Conservation (phyloP, 306 rosid genomes). For the Notholithocarpus densiflorus region DNA sequence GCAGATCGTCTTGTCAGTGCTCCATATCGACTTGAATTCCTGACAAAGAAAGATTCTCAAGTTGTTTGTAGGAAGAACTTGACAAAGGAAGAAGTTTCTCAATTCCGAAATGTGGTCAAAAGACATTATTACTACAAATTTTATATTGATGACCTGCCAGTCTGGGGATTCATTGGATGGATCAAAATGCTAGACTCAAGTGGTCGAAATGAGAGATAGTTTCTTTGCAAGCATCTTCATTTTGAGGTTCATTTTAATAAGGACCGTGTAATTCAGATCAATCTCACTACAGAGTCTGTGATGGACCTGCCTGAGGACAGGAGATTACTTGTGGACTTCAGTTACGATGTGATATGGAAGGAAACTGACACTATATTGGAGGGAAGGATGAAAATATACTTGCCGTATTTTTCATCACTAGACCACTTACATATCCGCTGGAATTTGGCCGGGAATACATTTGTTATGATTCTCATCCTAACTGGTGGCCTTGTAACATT, state of each 20-base stretch:
- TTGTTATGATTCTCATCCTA: conserved; percentile 92
- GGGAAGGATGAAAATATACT: conserved; percentile 88
- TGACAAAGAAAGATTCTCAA: conserved; percentile 52
- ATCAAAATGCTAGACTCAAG: conserved; percentile 73
- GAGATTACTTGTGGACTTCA: conserved; percentile 67
- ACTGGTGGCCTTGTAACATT: conserved; percentile 95
- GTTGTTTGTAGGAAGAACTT: conserved; percentile 62
- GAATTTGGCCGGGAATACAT: conserved; percentile 88
- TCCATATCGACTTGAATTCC: conserved; percentile 69
- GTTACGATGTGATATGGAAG: conserved; percentile 82
- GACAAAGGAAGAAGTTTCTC: conserved; percentile 52
- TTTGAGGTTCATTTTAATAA: conserved; percentile 71
- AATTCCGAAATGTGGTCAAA: conserved; percentile 70
- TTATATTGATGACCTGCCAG: conserved; percentile 89
- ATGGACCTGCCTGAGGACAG: conserved; percentile 88
- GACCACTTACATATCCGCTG: conserved; percentile 92
- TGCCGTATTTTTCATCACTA: conserved; percentile 83
- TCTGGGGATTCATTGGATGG: conserved; percentile 90
- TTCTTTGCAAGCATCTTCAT: conserved; percentile 84
- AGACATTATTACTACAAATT: conserved; percentile 90
- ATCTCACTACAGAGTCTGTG: conserved; percentile 67
- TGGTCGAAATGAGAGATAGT: conserved; percentile 78
- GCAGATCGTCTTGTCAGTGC: conserved; percentile 96
- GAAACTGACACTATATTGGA: conserved; percentile 71
- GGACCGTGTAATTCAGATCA: conserved; percentile 82